Conservation (phyloP, 2,329 filamentous ascomycete species). For the Fusarium sp. region DNA sequence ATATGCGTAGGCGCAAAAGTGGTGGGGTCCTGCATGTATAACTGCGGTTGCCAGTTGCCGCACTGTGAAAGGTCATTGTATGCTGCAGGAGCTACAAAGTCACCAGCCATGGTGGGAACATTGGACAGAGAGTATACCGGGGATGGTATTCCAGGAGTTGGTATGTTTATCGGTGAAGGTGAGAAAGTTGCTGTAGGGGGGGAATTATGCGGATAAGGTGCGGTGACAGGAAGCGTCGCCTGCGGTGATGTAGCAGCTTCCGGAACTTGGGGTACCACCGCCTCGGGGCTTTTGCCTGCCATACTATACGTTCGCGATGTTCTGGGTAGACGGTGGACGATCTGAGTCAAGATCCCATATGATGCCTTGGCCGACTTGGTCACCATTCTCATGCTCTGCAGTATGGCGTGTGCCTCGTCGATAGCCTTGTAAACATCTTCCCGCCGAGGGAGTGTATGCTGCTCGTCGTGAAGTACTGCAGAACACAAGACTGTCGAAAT, state of each 20-base stretch:
- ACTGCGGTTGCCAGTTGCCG: constrained; percentile 34
- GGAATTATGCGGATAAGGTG: constrained; percentile 14
- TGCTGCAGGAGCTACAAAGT: constrained; percentile 1
- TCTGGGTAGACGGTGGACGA: constrained; percentile 47
- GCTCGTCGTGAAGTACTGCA: constrained; percentile 62
- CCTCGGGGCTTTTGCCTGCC: constrained; percentile 7
- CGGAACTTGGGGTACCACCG: constrained; percentile 17
- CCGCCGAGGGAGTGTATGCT: constrained; percentile 55
- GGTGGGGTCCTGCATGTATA: constrained; percentile 14
- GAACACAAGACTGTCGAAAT: constrained; percentile 64
- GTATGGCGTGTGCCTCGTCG: constrained; percentile 50
- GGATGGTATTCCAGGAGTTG: constrained; percentile 13
- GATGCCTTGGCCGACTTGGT: constrained; percentile 51
- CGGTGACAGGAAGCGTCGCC: constrained; percentile 1
- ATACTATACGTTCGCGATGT: constrained; percentile 36
- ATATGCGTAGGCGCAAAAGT: constrained; percentile 14
- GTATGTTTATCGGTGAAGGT: background rate
- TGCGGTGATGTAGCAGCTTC: constrained; percentile 13
- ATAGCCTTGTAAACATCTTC: constrained; percentile 57
- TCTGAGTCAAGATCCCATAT: constrained; percentile 49
- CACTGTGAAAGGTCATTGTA: constrained; percentile 18
- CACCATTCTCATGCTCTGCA: constrained; percentile 49
- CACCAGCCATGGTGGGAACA: background rate
- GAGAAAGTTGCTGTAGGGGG: constrained; percentile 10
- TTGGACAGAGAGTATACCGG: constrained; percentile 16